Conservation (phyloP, 257 asterid genomes). For the Solanum microdontum region DNA sequence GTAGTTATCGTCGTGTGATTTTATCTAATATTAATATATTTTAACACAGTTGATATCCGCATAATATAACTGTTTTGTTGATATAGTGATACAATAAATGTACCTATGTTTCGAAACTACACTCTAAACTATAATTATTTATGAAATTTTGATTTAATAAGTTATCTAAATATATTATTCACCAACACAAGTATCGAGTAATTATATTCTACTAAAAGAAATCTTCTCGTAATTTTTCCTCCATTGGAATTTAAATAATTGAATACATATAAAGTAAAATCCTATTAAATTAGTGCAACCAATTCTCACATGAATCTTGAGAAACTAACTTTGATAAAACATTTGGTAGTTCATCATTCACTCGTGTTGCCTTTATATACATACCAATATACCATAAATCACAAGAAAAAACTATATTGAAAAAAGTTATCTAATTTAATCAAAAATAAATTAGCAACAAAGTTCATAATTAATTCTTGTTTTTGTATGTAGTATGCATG, state of each 20-base stretch:
- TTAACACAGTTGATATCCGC: not conserved
- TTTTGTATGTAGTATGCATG: not conserved
- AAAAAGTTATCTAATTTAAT: not conserved
- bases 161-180: not conserved
- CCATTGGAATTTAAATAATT: not conserved
- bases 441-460: not conserved
- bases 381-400: not conserved
- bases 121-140: not conserved
- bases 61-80: not conserved
- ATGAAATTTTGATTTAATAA: not conserved
- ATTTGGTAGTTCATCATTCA: not conserved
- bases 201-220: not conserved
- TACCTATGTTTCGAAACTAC: not conserved
- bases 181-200: not conserved
- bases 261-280: not conserved
- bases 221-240: accelerated
- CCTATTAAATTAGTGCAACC: not conserved
- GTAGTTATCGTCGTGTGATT: no score
- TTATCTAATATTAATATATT: no score
- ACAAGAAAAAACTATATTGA: not conserved
- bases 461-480: not conserved
- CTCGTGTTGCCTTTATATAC: not conserved
- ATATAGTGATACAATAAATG: not conserved
- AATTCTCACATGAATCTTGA: not conserved
- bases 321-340: not conserved